Conservation (phyloP, 306 rosid genomes). For the Citrullus mucosospermus region DNA sequence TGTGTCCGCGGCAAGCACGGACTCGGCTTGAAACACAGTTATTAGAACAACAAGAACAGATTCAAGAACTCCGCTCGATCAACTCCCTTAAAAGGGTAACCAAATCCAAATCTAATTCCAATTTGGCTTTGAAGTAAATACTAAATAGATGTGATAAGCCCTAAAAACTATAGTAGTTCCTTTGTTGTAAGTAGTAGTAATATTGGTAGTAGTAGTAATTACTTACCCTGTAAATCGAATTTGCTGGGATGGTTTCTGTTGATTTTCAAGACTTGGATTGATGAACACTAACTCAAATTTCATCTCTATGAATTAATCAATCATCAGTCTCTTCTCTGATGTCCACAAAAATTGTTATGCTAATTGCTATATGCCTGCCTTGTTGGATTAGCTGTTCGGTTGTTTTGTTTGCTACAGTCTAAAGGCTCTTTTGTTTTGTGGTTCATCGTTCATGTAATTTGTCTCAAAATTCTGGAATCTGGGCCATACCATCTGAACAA, state of each 20-base stretch:
- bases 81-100: background rate
- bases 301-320: background rate
- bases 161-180: background rate
- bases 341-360: background rate
- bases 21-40: constrained; percentile 60
- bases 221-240: background rate
- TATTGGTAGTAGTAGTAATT: background rate
- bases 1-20: constrained; percentile 91
- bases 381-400: background rate
- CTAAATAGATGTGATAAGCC: background rate
- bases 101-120: background rate
- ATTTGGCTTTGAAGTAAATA: background rate
- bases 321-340: background rate
- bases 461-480: background rate
- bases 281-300: background rate
- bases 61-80: background rate
- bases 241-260: background rate
- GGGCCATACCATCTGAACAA: background rate
- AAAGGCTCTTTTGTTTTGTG: background rate
- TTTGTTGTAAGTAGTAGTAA: background rate
- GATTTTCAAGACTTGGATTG: background rate
- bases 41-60: constrained; percentile 9
- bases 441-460: background rate
- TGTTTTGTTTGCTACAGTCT: background rate
- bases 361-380: background rate